Base-by-base conservation (phyloP, 2,329 filamentous ascomycete species). In the Paraphoma chrysanthemicola region DNA sequence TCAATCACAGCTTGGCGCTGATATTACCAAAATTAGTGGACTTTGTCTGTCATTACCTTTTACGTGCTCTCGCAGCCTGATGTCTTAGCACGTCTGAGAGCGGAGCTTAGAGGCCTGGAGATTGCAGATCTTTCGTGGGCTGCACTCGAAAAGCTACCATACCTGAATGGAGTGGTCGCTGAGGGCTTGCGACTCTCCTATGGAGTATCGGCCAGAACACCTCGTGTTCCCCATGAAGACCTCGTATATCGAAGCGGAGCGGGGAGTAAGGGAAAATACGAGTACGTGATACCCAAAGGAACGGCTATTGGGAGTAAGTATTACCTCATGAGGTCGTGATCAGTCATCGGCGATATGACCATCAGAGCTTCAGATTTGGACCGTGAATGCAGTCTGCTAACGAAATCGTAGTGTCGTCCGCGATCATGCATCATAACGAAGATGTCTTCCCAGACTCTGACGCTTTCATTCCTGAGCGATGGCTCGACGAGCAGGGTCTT, bases 391-490 rank as follows among this genome's bases (percentile, higher is more conserved):
- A 17, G 2, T 16, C 12, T 11, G 16, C 39, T 36, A 14, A 42
- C 39, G 16, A 9, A 6, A 16, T 42, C n/a, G 16, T 42, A 41
- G 39, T 49, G 54, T 46, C 44, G 17, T 31, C 46, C n/a, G 16
- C n/a, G 16, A 49, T 53, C 41, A 44, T 46, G 14, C 67, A 70
- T 46, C 59, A 63, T 46, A 64, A 72, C 44, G 48, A 56, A 48
- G 47, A 53, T n/a, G 17, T 67, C 38, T 67, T 68, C 41, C 61
- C 65, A 9, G 33, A 57, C 31, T 57, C 66, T 4, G 17, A 44
- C 10, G 38, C 51, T n/a, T 69, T 69, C 52, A 42, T 39, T 10
- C 66, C 65, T 1, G 62, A 72, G 48, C 59, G 70, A 9, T 74
- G 68, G 70, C 54, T 72, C 4, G 49, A 38, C 33, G 48, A 46